Evolutionary conservation across 306 rosid genomes (phyloP).

Genomic region (Canavalia ensiformis): DNA sequence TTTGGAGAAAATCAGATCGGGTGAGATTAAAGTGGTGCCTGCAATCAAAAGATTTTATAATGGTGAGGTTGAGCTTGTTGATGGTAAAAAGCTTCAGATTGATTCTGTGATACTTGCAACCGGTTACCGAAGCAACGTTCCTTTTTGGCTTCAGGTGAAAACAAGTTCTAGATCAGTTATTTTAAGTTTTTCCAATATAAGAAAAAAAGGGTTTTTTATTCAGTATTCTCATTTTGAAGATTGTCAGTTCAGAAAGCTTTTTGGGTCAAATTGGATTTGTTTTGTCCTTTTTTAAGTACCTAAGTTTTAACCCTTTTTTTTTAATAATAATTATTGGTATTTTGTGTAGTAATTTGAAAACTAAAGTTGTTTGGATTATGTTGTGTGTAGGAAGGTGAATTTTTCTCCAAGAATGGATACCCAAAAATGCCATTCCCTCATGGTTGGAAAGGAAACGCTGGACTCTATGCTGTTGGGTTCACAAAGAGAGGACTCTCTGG

Average conservation of each 20-base stretch:
- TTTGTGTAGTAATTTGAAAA: not conserved
- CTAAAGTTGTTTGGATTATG: conserved; percentile 49
- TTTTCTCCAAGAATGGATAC: conserved; percentile 81
- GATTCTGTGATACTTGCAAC: conserved; percentile 88
- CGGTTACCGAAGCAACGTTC: conserved; percentile 93
- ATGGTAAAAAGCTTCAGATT: conserved; percentile 66
- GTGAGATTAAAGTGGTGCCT: conserved; percentile 76
- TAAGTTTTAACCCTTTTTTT: not conserved
- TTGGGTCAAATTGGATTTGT: not conserved
- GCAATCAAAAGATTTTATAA: conserved; percentile 62
- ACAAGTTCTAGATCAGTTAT: conserved; percentile 24
- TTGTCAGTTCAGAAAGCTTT: conserved; percentile 42
- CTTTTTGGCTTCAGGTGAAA: conserved; percentile 95
- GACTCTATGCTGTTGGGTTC: conserved; percentile 92
- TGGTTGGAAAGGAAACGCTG: conserved; percentile 90
- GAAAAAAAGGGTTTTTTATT: not conserved
- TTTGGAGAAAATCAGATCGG: conserved; percentile 80
- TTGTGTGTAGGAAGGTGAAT: conserved; percentile 78
- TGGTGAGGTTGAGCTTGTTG: conserved; percentile 61
- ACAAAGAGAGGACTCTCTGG: conserved; percentile 97
- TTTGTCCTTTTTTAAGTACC: conserved; percentile 31
- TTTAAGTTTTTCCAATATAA: conserved; percentile 3
- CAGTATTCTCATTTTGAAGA: conserved; percentile 31
- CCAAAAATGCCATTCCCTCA: conserved; percentile 86
- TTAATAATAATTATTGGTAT: not conserved